These are phyloP conservation scores for Nicotiana sylvestris DNA, from an alignment of 257 asterid species.

Conservation along the genomic window DNA sequence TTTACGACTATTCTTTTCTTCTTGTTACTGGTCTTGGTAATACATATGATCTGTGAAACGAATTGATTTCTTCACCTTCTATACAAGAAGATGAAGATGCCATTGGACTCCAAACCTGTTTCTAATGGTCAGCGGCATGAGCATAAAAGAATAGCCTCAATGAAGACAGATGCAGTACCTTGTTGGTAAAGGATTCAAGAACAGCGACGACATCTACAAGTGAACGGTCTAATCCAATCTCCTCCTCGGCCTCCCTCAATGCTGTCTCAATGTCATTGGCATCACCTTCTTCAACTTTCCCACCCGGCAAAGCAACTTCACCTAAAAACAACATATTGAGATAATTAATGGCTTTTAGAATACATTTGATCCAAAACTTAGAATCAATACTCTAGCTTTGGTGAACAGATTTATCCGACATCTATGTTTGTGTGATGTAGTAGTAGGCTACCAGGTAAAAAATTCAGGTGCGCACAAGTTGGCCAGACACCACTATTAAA, in stretches of 20 bases:
- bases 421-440: background rate
- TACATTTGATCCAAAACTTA: background rate
- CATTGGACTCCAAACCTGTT: background rate
- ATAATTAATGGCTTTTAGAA: too few species aligned
- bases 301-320: slow-evolving; percentile 92
- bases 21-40: background rate
- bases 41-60: background rate
- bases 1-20: background rate
- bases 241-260: slow-evolving; percentile 86
- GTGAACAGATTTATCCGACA: background rate
- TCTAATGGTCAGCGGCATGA: background rate
- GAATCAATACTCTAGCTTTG: background rate
- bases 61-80: background rate
- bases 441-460: too few species aligned
- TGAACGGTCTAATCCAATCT: slow-evolving; percentile 78
- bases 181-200: slow-evolving; percentile 51
- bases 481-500: too few species aligned
- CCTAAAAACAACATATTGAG: slow-evolving; percentile 35
- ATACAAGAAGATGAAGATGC: background rate
- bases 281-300: slow-evolving; percentile 70
- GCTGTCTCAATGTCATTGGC: slow-evolving; percentile 55
- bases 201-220: slow-evolving; percentile 52
- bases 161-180: slow-evolving; percentile 34
- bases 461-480: background rate
- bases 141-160: background rate